phyloP scores from a whole-genome alignment of 2,329 filamentous ascomycete species.

The Fusarium multiceps region DNA sequence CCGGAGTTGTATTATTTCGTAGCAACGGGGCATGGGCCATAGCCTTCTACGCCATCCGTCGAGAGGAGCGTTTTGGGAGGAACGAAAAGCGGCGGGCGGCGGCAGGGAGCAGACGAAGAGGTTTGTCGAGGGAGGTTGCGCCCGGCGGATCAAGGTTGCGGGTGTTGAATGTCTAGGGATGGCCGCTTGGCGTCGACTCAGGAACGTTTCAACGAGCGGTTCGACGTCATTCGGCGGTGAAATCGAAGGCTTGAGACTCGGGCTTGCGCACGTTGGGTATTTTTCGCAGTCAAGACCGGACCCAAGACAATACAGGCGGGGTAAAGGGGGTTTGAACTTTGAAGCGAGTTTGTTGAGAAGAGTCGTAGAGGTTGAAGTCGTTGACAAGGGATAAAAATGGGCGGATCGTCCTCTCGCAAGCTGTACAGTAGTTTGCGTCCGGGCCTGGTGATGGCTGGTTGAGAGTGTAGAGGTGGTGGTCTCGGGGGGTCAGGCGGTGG shows the following conservation, averaged over 20 bases:
- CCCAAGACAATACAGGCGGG: conserved; percentile 24
- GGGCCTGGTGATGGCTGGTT: conserved; percentile 33
- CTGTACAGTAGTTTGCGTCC: conserved; percentile 14
- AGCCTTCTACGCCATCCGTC: conserved; percentile 59
- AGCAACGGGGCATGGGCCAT: conserved; percentile 71
- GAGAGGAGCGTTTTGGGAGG: conserved; percentile 17
- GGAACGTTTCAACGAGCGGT: conserved; percentile 36
- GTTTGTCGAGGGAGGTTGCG: conserved; percentile 33
- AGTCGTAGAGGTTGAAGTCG: conserved; percentile 1
- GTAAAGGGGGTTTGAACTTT: conserved; percentile 28
- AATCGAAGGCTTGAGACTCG: conserved; percentile 33
- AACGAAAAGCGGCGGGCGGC: conserved; percentile 15
- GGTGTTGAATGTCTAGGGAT: conserved; percentile 28
- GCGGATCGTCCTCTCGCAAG: conserved; percentile 2
- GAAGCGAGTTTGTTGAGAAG: conserved; percentile 19
- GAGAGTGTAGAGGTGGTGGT: conserved; percentile 28
- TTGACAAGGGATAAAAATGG: conserved; percentile 15
- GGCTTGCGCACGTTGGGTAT: conserved; percentile 1
- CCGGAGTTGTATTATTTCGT: conserved; percentile 68
- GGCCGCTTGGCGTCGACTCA: conserved; percentile 39
- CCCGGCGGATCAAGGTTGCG: conserved; percentile 10
- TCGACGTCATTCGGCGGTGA: conserved; percentile 46
- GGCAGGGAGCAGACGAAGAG: conserved; percentile 11
- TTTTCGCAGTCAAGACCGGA: conserved; percentile 12
- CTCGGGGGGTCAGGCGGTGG: conserved; percentile 43